Conservation (phyloP, 2,329 filamentous ascomycete genomes). For the Verticillium dahliae region DNA sequence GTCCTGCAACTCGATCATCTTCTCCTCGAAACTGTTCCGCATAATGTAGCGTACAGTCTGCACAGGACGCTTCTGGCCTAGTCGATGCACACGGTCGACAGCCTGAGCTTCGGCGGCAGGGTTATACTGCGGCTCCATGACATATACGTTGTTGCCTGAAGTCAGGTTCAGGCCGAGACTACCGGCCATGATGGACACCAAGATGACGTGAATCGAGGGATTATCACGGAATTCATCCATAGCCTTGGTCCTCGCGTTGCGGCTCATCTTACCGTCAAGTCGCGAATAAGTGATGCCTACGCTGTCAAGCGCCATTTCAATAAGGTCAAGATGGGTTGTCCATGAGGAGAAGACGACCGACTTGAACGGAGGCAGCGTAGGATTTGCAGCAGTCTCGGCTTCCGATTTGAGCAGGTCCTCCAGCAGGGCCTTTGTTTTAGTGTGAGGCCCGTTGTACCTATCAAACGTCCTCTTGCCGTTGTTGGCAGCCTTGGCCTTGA, state of each 20-base stretch:
- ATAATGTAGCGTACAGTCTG: slow-evolving; percentile 87
- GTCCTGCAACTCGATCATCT: slow-evolving; percentile 81
- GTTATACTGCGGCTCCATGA: slow-evolving; percentile 99
- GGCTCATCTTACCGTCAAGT: slow-evolving; percentile 86
- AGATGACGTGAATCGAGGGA: slow-evolving; percentile 64
- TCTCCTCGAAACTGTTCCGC: slow-evolving; percentile 85
- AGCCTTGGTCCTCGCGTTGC: slow-evolving; percentile 64
- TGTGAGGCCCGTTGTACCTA: slow-evolving; percentile 79
- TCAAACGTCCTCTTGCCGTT: slow-evolving; percentile 35
- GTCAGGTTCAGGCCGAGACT: slow-evolving; percentile 90
- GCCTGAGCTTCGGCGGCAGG: slow-evolving; percentile 92
- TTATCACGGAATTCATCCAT: slow-evolving; percentile 75
- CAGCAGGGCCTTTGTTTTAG: slow-evolving; percentile 80
- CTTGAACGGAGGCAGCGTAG: slow-evolving; percentile 71
- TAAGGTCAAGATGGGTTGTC: slow-evolving; percentile 90
- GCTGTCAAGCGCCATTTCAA: slow-evolving; percentile 70
- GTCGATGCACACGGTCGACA: slow-evolving; percentile 83
- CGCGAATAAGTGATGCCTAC: slow-evolving; percentile 64
- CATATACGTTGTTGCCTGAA: slow-evolving; percentile 77
- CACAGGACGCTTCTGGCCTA: slow-evolving; percentile 86
- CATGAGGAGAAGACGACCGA: slow-evolving; percentile 95
- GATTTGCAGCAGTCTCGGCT: slow-evolving; percentile 52
- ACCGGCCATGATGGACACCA: slow-evolving; percentile 88
- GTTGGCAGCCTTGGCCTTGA: slow-evolving; percentile 23
- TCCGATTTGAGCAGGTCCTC: slow-evolving; percentile 63